Evolutionary conservation across 1,139 yeast genomes (phyloP), one percentile per base, ranked within the genome.

Genomic region (Yamadazyma sp.): DNA sequence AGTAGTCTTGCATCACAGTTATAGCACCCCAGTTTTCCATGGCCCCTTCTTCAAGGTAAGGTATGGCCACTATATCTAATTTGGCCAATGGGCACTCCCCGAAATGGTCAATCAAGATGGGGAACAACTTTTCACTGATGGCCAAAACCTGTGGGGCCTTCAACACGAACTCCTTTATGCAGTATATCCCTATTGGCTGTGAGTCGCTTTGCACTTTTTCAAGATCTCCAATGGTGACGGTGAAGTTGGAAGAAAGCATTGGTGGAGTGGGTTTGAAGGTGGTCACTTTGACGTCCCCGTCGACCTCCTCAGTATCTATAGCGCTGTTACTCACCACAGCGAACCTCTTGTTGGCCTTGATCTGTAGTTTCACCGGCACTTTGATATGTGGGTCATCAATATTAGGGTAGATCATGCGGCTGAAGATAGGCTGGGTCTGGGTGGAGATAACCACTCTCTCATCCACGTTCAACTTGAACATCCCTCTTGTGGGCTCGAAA

Each of bases 1-100:
- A 41, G 39, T 49, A 48, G 17, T 53, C 48, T 36, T 77, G 71
- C 42, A 81, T 73, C 7, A 83, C 69, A 2, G 83, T 75, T 25
- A 84, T 70, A 62, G 83, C 62, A 3, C 87, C 86, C 78, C 85
- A 81, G 54, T 84, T 83, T 55, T 85, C 94, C 82, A 83, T 85
- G 4, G 87, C 92, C 43, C 87, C 85, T 56, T 84, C 91, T 25
- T 79, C 70, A 43, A 85, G 66, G 50, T 80, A 83, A 5, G 92
- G 92, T 11, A 85, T 57, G 1, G 85, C 76, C 2, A 81, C 75
- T 34, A 85, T 62, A 53, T 84, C 92, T 30, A 84, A 58, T 49
- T 85, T 85, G 5, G 66, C 61, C 46, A 82, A 62, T 1, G 91
- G 91, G 50, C 69, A 83, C 2, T 54, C 47, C 0, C 67, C 64